phyloP scores from a whole-genome alignment of 208 protist species.

The Acanthamoeba castellanii region DNA sequence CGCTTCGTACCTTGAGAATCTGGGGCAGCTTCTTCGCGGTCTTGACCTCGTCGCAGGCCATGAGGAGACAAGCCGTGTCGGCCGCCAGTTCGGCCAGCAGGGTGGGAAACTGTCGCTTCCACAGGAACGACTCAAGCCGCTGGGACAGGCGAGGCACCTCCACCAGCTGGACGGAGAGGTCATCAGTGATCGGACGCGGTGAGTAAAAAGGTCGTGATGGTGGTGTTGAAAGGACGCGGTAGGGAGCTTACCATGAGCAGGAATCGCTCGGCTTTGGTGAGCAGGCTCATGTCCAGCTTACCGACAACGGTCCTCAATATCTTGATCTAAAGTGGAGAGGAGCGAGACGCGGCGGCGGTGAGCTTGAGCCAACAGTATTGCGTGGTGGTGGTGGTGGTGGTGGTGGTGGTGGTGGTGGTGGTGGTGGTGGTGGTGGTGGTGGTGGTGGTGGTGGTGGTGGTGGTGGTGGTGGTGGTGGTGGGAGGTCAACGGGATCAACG shows the following conservation, averaged over 20 bases:
- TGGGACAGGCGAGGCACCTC: slow-evolving; percentile 20
- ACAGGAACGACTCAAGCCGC: slow-evolving; percentile 39
- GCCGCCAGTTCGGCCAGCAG: neutral
- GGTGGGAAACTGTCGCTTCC: slow-evolving; percentile 42
- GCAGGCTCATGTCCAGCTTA: neutral
- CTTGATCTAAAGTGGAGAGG: slow-evolving; percentile 26
- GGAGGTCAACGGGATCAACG: too few species aligned
- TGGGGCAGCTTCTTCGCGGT: slow-evolving; percentile 5
- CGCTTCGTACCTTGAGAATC: neutral
- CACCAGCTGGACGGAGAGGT: neutral
- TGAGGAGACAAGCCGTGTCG: neutral
- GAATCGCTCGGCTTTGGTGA: slow-evolving; percentile 22
- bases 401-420: too few species aligned
- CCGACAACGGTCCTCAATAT: neutral
- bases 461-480: neutral
- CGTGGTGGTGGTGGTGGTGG: too few species aligned
- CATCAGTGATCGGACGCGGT: neutral
- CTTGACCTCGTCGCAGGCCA: slow-evolving; percentile 41
- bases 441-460: neutral
- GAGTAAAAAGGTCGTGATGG: neutral
- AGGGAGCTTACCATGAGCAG: slow-evolving; percentile 6
- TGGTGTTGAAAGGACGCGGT: too few species aligned
- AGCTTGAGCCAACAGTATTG: too few species aligned
- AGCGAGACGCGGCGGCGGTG: too few species aligned
- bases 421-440: too few species aligned